Percentiles rank a stretch among this genome's conserved stretches.
phyloP scores from a whole-genome alignment of 768 basidiomycete species.

The Calocybe gangraenosa region DNA sequence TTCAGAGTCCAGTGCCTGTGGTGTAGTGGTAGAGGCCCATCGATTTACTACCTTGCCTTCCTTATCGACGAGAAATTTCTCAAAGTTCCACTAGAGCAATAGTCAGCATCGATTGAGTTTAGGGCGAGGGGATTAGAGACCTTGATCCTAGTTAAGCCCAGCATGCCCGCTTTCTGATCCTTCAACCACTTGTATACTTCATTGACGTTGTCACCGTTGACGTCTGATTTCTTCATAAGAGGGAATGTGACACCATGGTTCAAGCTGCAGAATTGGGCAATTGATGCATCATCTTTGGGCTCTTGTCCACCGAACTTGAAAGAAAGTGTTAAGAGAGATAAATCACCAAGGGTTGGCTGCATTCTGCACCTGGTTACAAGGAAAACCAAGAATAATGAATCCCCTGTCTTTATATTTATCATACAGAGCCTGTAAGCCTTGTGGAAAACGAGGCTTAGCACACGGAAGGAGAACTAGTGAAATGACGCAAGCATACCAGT shows the following conservation, averaged over 20 bases:
- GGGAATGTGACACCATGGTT: slow-evolving; percentile 92
- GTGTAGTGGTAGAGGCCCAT: slow-evolving; percentile 76
- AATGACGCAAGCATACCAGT: slow-evolving; percentile 37
- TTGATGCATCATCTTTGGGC: slow-evolving; percentile 73
- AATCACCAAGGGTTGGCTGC: not conserved
- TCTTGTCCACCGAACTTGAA: slow-evolving; percentile 81
- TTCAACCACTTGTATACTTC: slow-evolving; percentile 86
- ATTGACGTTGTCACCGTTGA: slow-evolving; percentile 84
- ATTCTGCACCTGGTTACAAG: slow-evolving; percentile 71
- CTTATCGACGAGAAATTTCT: slow-evolving; percentile 82
- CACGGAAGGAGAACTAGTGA: not conserved
- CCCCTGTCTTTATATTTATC: slow-evolving; percentile 77
- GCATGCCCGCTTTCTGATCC: slow-evolving; percentile 65
- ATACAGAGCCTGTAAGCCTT: slow-evolving; percentile 76
- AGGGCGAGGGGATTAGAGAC: slow-evolving; percentile 25
- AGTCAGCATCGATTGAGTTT: not conserved
- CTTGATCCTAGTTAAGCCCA: slow-evolving; percentile 75
- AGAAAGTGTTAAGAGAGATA: not conserved
- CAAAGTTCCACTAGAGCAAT: slow-evolving; percentile 76
- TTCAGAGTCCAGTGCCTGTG: slow-evolving; percentile 56
- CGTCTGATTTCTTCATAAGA: slow-evolving; percentile 89
- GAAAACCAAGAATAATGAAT: slow-evolving; percentile 84
- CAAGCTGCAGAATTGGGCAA: slow-evolving; percentile 67
- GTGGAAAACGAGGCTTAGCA: not conserved
- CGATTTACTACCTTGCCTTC: slow-evolving; percentile 70